Evolutionary conservation across 345 rosid genomes (phyloP).

Genomic region (Salix udensis): DNA sequence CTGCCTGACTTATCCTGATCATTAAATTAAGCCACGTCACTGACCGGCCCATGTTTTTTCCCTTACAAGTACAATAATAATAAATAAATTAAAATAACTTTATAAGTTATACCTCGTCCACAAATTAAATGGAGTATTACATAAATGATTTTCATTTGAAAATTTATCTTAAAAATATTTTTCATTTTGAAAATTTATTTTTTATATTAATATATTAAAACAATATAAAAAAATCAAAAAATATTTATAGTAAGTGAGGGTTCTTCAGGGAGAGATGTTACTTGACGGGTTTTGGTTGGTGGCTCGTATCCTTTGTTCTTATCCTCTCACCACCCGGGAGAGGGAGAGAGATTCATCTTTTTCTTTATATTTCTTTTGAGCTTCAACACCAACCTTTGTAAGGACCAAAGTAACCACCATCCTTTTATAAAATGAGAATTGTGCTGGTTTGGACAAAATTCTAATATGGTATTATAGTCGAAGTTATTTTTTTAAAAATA

Average conservation of each 20-base stretch:
- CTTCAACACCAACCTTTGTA: too few species aligned
- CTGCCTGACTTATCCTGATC: neutral
- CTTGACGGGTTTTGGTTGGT: constrained; percentile 26
- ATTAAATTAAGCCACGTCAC: neutral
- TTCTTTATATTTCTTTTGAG: neutral
- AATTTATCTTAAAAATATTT: too few species aligned
- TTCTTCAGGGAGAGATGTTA: constrained; percentile 26
- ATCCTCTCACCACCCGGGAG: constrained; percentile 2
- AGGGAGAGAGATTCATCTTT: neutral
- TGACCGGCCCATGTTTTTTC: too few species aligned
- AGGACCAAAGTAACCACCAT: too few species aligned
- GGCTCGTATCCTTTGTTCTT: constrained; percentile 14
- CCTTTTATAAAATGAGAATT: too few species aligned
- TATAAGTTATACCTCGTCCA: neutral
- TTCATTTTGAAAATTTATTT: too few species aligned
- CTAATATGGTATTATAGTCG: too few species aligned
- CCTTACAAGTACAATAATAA: too few species aligned
- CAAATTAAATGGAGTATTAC: neutral
- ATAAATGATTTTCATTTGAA: neutral
- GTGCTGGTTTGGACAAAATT: too few species aligned
- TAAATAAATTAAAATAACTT: neutral
- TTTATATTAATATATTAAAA: too few species aligned
- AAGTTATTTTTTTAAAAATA: too few species aligned
- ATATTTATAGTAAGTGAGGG: neutral
- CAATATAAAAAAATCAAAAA: too few species aligned